These are phyloP conservation scores for Kwoniella botswanensis DNA, from an alignment of 768 basidiomycete species.

Conservation along the genomic window DNA sequence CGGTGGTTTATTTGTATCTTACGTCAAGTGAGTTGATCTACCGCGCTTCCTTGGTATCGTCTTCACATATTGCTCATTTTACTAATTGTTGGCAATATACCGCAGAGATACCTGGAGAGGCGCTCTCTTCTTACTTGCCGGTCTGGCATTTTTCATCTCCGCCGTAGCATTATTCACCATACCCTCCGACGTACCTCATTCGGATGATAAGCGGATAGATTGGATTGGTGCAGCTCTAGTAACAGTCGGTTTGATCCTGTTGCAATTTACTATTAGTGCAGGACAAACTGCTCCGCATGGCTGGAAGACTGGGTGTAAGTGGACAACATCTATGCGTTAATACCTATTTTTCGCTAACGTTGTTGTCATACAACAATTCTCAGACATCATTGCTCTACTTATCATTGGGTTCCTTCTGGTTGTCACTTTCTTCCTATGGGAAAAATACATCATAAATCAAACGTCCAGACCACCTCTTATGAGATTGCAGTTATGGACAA, in stretches of 20 bases:
- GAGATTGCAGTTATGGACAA: constrained; percentile 53
- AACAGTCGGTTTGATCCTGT: constrained; percentile 70
- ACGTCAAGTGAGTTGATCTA: constrained; percentile 56
- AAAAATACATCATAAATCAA: constrained; percentile 65
- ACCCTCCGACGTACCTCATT: constrained; percentile 64
- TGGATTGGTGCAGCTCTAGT: constrained; percentile 76
- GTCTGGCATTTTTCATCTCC: constrained; percentile 65
- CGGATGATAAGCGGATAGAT: constrained; percentile 63
- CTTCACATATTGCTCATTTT: no score
- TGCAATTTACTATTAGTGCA: constrained; percentile 75
- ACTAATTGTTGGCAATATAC: no score
- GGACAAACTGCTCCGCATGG: constrained; percentile 67
- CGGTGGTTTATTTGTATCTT: constrained; percentile 73
- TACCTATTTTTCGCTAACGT: neutral
- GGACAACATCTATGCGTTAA: neutral
- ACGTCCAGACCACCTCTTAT: constrained; percentile 53
- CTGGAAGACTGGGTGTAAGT: constrained; percentile 68
- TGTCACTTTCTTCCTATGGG: constrained; percentile 69
- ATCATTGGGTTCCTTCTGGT: constrained; percentile 70
- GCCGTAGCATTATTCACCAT: constrained; percentile 67
- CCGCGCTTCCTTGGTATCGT: neutral
- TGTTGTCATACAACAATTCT: neutral
- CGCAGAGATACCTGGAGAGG: constrained; percentile 67
- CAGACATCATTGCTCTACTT: constrained; percentile 75
- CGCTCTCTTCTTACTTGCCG: constrained; percentile 68